Conservation (phyloP, 1,284 basidiomycete genomes). For the Neonothopanus nambi region DNA sequence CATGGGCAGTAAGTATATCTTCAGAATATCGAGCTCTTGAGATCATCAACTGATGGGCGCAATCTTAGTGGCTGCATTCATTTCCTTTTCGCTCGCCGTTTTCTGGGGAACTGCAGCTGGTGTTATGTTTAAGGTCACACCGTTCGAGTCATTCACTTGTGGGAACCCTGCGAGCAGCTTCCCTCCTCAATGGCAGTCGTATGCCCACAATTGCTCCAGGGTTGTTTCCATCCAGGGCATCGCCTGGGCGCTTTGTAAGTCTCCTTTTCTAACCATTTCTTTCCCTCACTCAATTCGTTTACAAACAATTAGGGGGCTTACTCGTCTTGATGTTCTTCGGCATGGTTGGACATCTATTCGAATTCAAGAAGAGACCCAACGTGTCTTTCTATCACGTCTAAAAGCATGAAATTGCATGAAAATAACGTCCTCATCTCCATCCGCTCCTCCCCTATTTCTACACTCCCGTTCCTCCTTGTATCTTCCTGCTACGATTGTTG, state of each 20-base stretch:
- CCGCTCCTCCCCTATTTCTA: no score
- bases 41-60: no score
- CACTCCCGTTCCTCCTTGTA: not conserved
- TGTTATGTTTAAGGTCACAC: slow-evolving; percentile 26
- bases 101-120: slow-evolving; percentile 34
- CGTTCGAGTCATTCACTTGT: slow-evolving; percentile 25
- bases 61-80: slow-evolving; percentile 24
- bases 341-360: slow-evolving; percentile 26
- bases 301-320: slow-evolving; percentile 21
- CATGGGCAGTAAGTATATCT: slow-evolving; percentile 24
- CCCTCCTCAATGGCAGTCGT: slow-evolving; percentile 25
- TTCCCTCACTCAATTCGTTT: not conserved
- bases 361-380: slow-evolving; percentile 20
- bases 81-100: slow-evolving; percentile 27
- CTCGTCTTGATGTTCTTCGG: slow-evolving; percentile 26
- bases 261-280: not conserved
- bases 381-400: slow-evolving; percentile 11
- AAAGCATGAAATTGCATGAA: no score
- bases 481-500: not conserved
- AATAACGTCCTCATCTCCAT: no score
- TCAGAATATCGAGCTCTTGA: not conserved
- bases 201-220: slow-evolving; percentile 24
- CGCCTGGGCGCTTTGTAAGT: slow-evolving; percentile 30
- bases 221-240: slow-evolving; percentile 30
- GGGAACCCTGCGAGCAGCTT: slow-evolving; percentile 19